These are phyloP conservation scores for Xenoacremonium recifei DNA, from an alignment of 2,329 filamentous ascomycete genomes.

Conservation along the genomic window DNA sequence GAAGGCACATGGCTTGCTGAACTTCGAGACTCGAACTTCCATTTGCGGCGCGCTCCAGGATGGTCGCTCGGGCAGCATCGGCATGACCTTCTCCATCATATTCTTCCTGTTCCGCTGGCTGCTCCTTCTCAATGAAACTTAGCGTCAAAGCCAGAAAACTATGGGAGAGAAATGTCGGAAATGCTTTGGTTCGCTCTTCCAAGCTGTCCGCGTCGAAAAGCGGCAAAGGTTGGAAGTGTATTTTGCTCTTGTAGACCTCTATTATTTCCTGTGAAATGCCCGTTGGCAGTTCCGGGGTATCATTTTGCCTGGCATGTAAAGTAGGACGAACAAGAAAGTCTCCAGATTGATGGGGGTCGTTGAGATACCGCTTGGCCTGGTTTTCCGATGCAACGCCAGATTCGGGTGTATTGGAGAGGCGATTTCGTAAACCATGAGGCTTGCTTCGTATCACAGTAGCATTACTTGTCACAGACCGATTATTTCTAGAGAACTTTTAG, in stretches of 20 bases:
- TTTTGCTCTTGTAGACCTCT: neutral
- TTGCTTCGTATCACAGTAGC: too few species aligned
- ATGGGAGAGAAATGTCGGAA: neutral
- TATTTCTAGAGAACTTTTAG: too few species aligned
- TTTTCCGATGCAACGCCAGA: too few species aligned
- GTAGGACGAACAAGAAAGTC: too few species aligned
- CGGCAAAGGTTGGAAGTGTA: conserved; percentile 3
- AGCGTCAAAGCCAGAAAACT: conserved; percentile 3
- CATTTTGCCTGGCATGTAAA: too few species aligned
- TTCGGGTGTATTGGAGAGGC: too few species aligned
- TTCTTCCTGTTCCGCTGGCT: neutral
- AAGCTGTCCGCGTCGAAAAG: neutral
- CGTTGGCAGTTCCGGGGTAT: too few species aligned
- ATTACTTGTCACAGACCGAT: too few species aligned
- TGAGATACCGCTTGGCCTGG: too few species aligned
- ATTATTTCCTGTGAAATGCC: too few species aligned
- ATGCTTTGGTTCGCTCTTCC: neutral
- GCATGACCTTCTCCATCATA: neutral
- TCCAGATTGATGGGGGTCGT: too few species aligned
- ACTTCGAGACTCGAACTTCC: neutral
- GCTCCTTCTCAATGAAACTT: neutral
- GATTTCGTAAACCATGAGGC: too few species aligned
- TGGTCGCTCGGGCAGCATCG: neutral
- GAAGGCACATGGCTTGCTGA: conserved; percentile 1
- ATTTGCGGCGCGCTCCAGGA: neutral